phyloP scores from a whole-genome alignment of 139 green algal genomes.

The Chlamydomonas schloesseri region DNA sequence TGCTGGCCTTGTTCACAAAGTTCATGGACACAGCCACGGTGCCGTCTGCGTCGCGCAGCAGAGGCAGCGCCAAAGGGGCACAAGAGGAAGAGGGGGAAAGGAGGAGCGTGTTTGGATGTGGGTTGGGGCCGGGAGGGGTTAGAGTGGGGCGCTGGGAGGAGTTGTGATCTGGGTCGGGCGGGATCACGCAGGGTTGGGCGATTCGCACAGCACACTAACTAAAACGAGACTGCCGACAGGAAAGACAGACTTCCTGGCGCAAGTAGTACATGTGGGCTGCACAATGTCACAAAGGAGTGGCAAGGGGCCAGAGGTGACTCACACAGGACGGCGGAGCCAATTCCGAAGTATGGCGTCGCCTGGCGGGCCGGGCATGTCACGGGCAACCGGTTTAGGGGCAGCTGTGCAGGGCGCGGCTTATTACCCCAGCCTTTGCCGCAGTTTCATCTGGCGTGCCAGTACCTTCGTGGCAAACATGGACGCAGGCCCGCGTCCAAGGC shows the following conservation, averaged over 20 bases:
- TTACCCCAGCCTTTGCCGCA: too few relatives aligned
- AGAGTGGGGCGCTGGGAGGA: neutral
- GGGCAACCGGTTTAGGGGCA: too few relatives aligned
- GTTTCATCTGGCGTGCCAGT: too few relatives aligned
- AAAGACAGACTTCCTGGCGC: neutral
- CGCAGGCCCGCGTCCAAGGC: too few relatives aligned
- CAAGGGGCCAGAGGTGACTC: neutral
- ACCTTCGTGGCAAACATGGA: too few relatives aligned
- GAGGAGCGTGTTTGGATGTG: neutral
- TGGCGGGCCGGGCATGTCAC: too few relatives aligned
- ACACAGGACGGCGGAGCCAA: conserved; percentile 47
- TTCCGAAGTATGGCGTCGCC: conserved; percentile 1
- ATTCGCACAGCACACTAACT: neutral
- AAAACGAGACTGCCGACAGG: neutral
- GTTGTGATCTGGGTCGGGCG: neutral
- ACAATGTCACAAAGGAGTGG: too few relatives aligned
- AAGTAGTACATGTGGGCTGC: too few relatives aligned
- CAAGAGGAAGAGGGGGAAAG: neutral
- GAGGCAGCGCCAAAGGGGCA: neutral
- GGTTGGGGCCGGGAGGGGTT: neutral
- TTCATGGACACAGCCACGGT: conserved; percentile 48
- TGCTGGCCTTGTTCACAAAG: conserved; percentile 55
- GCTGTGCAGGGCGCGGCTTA: too few relatives aligned
- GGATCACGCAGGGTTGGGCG: too few relatives aligned
- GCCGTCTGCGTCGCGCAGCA: conserved; percentile 42